Base-by-base conservation (phyloP, 805 yeast genomes). In the Metschnikowia lochheadii region DNA sequence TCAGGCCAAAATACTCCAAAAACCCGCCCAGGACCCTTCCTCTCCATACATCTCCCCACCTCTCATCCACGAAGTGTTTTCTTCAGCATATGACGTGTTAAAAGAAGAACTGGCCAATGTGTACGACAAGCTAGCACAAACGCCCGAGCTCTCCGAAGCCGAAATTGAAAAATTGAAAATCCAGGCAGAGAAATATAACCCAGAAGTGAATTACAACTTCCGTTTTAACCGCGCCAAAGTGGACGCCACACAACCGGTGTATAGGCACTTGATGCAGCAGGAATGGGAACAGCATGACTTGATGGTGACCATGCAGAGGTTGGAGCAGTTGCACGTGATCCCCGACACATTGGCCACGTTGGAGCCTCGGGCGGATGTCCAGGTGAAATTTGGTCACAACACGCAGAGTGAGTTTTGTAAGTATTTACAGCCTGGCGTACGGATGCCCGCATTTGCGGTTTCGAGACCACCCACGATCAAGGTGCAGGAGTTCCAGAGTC, bases 291-390 rank as follows among this genome's bases (percentile, higher is more conserved):
- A 67, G 13, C 75, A 83, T 55, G 84, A 81, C 40, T 81, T 82
- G 67, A 86, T 89, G 88, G 64, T 89, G 46, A 73, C 85, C 48
- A 89, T 94, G 94, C 97, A 94, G 72, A 83, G 98, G 73, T 69
- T 94, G 48, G 99, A 94, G 70, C 83, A 86, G 50, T 72, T 89
- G 58, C 79, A 79, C 40, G 89, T 89, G 40, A 87, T 94, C 52
- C 99, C 99, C 14, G 99, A 94, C 65, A 91, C 98, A 3, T 65
- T 94, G 66, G 94, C 97, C 26, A 90, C 97, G 2, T 68, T 94
- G 50, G 84, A 79, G 8, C 98, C 98, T 17, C 71, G 77, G 55
- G 92, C 81, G 15, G 89, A 87, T 47, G 87, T 92, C 5, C 75
- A 80, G 41, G 62, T 94, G 41, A 83, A 82, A 68, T 91, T 91